These are phyloP conservation scores for Sclerotinia trifoliorum DNA, from an alignment of 2,329 filamentous ascomycete genomes.

Conservation along the genomic window DNA sequence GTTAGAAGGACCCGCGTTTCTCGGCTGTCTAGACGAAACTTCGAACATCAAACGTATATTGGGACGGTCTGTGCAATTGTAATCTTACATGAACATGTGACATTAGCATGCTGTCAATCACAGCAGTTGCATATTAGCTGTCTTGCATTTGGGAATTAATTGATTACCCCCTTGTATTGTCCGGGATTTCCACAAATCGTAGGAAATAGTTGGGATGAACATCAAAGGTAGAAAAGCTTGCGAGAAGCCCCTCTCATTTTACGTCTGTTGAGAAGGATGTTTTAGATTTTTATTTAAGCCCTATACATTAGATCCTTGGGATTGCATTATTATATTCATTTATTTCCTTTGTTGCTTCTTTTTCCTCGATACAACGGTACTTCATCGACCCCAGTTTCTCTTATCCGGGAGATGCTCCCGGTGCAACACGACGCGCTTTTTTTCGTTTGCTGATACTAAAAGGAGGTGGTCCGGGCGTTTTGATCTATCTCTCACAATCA, in stretches of 20 bases:
- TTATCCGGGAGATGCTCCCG: background rate
- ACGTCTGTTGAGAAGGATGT: background rate
- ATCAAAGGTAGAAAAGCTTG: conserved; percentile 4
- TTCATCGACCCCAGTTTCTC: background rate
- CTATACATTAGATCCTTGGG: background rate
- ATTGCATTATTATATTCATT: background rate
- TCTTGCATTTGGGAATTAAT: no score
- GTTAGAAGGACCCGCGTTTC: background rate
- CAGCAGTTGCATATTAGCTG: no score
- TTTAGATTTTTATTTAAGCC: background rate
- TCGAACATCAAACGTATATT: no score
- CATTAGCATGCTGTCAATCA: no score
- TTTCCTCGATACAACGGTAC: background rate
- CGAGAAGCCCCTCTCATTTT: background rate
- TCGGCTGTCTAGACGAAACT: background rate
- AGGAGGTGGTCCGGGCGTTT: background rate
- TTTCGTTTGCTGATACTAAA: background rate
- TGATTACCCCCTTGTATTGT: no score
- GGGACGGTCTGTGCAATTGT: background rate
- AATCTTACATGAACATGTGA: background rate
- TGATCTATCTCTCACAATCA: background rate
- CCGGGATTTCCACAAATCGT: background rate
- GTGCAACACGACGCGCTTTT: background rate
- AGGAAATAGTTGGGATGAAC: background rate
- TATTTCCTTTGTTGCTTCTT: background rate